Evolutionary conservation across 805 yeast genomes (phyloP).

Genomic region (Metschnikowia amazonensis): DNA sequence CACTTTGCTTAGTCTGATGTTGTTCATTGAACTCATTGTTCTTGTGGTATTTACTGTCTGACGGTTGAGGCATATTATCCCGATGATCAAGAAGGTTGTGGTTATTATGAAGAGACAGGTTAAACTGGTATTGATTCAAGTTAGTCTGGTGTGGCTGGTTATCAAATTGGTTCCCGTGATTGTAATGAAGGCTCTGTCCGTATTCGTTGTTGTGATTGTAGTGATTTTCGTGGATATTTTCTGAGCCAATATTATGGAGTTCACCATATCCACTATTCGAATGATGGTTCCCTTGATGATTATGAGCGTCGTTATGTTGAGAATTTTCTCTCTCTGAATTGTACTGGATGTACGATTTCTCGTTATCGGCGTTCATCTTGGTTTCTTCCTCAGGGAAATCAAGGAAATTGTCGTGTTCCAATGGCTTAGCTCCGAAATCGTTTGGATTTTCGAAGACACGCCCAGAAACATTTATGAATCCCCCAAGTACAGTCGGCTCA

Average conservation of each 20-base stretch:
- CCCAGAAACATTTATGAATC: constrained; percentile 12
- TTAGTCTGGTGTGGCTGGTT: constrained; percentile 1
- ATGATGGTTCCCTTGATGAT: not conserved
- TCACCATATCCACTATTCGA: not conserved
- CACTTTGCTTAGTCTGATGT: constrained; percentile 3
- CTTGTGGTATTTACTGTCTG: not conserved
- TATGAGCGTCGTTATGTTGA: not conserved
- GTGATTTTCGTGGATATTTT: not conserved
- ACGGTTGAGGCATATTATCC: not conserved
- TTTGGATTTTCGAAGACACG: constrained; percentile 9
- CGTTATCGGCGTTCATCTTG: not conserved
- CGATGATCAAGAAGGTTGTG: not conserved
- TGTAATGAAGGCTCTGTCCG: not conserved
- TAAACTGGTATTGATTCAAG: not conserved
- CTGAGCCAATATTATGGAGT: not conserved
- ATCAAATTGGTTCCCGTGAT: not conserved
- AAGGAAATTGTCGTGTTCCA: not conserved
- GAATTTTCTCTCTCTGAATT: not conserved
- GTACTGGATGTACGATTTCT: not conserved
- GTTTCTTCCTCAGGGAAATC: not conserved
- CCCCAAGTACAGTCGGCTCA: constrained; percentile 4
- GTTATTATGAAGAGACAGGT: not conserved
- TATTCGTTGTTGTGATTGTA: not conserved
- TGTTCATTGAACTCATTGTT: not conserved
- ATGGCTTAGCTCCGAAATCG: not conserved